Evolutionary conservation across 2,329 filamentous ascomycete genomes (phyloP).

Genomic region (Lecanosticta acicola): DNA sequence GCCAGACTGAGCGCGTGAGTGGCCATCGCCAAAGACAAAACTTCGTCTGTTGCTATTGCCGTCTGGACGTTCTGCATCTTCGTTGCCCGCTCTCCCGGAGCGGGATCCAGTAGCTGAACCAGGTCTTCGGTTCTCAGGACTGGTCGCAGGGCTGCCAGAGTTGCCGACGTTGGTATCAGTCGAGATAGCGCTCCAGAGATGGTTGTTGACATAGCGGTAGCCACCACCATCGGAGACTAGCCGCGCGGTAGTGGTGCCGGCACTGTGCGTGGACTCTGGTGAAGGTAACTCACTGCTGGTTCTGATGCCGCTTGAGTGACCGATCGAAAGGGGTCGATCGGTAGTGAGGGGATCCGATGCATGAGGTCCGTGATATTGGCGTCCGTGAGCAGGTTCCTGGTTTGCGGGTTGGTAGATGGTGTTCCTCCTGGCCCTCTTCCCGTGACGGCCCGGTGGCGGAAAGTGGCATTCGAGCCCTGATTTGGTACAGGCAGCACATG

Average conservation of each 20-base stretch:
- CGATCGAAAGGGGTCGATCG: constrained; percentile 7
- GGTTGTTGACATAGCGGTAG: constrained; percentile 25
- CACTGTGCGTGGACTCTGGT: constrained; percentile 14
- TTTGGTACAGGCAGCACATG: constrained; percentile 23
- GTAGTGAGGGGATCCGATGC: constrained; percentile 6
- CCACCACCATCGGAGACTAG: constrained; percentile 21
- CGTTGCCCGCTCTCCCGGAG: constrained; percentile 12
- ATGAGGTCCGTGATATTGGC: not conserved
- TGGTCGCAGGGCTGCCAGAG: constrained; percentile 8
- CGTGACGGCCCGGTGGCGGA: constrained; percentile 13
- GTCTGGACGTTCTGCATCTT: no score
- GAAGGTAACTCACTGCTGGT: constrained; percentile 13
- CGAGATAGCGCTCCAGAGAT: constrained; percentile 22
- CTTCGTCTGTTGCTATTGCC: constrained; percentile 9
- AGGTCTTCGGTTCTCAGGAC: constrained; percentile 5
- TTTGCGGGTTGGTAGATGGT: constrained; percentile 8
- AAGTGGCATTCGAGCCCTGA: constrained; percentile 24
- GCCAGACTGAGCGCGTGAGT: constrained; percentile 12
- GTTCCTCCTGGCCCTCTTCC: constrained; percentile 18
- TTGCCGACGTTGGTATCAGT: constrained; percentile 12
- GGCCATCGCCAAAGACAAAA: constrained; percentile 19
- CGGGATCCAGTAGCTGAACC: constrained; percentile 8
- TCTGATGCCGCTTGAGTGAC: constrained; percentile 2
- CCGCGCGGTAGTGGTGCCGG: constrained; percentile 16
- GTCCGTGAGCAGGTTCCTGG: constrained; percentile 7